Evolutionary conservation across 2,329 filamentous ascomycete species (phyloP).

Genomic region (Trichoderma citrinoviride): DNA sequence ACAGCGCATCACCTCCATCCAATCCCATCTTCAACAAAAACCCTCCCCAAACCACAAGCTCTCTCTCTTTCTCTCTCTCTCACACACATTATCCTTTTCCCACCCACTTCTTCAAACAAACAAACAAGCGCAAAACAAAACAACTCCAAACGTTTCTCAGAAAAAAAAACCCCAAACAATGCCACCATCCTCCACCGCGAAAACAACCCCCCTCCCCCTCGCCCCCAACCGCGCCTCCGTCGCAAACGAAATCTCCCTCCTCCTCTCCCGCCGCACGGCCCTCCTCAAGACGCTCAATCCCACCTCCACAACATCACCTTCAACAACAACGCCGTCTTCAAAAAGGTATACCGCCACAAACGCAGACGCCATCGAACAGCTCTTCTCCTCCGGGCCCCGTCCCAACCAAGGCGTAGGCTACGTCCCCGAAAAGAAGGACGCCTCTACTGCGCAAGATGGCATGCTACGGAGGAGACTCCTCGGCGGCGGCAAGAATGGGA

Average conservation of each 20-base stretch:
- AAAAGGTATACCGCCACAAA: background rate
- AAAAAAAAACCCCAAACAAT: background rate
- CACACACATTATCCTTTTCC: too few relatives aligned
- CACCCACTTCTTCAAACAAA: background rate
- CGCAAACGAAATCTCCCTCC: constrained; percentile 44
- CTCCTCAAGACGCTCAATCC: constrained; percentile 35
- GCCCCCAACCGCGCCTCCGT: constrained; percentile 40
- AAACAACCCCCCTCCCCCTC: constrained; percentile 33
- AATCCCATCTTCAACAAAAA: background rate
- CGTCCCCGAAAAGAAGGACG: constrained; percentile 30
- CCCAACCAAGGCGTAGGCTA: constrained; percentile 45
- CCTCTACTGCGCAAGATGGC: constrained; percentile 29
- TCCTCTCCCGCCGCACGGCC: constrained; percentile 36
- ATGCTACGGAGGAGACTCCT: constrained; percentile 35
- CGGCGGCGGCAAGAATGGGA: constrained; percentile 23
- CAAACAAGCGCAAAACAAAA: background rate
- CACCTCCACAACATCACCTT: constrained; percentile 21
- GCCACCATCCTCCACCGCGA: constrained; percentile 2
- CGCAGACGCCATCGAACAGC: constrained; percentile 30
- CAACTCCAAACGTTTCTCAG: too few relatives aligned
- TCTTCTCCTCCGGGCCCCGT: constrained; percentile 26
- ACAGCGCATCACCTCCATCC: too few relatives aligned
- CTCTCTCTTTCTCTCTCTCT: too few relatives aligned
- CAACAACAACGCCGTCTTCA: constrained; percentile 3
- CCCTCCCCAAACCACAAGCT: background rate